phyloP scores from a whole-genome alignment of 2,329 filamentous ascomycete genomes.

The Ophiocordyceps robertsii region DNA sequence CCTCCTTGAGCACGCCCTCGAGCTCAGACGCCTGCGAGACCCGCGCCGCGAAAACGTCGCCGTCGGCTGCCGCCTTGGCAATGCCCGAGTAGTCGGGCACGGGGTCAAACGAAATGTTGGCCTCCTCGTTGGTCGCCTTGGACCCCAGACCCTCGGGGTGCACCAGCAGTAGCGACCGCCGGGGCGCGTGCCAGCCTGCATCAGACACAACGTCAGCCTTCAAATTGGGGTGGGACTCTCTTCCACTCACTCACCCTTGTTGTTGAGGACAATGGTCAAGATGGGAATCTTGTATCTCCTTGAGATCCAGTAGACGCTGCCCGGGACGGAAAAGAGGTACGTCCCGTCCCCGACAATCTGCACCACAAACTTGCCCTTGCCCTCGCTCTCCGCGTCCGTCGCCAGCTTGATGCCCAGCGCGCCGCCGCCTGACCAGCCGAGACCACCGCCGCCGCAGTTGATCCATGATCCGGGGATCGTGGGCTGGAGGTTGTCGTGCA shows the following conservation, averaged over 20 bases:
- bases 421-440: conserved; percentile 69
- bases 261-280: conserved; percentile 42
- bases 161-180: conserved; percentile 40
- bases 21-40: conserved; percentile 33
- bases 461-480: conserved; percentile 61
- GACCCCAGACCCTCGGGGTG: conserved; percentile 43
- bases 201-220: conserved; percentile 4
- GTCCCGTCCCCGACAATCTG: conserved; percentile 46
- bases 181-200: conserved; percentile 45
- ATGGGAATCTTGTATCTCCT: conserved; percentile 39
- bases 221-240: neutral
- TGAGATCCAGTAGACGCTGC: conserved; percentile 43
- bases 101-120: conserved; percentile 47
- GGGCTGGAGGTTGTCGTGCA: conserved; percentile 58
- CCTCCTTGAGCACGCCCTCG: conserved; percentile 31
- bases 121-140: conserved; percentile 43
- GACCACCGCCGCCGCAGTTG: conserved; percentile 68
- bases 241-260: conserved; percentile 28
- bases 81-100: conserved; percentile 46
- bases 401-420: conserved; percentile 68
- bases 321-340: conserved; percentile 39
- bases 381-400: conserved; percentile 26
- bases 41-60: conserved; percentile 34
- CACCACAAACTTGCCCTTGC: conserved; percentile 36
- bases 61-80: conserved; percentile 44